Conservation (phyloP, 352 stramenopile species). For the Pythium phragmiticola region DNA sequence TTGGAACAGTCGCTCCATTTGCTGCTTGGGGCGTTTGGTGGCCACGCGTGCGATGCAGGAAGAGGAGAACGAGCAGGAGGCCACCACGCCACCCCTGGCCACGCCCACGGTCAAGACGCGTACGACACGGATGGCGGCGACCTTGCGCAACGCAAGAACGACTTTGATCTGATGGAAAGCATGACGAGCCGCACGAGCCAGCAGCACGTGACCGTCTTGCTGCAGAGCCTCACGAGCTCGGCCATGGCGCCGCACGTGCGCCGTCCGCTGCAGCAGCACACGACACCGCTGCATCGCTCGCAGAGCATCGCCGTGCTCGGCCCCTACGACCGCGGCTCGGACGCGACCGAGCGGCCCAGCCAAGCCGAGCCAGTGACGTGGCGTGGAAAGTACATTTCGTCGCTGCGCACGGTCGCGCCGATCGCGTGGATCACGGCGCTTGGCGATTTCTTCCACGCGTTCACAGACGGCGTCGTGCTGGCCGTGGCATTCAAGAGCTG, state of each 20-base stretch:
- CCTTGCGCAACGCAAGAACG: neutral
- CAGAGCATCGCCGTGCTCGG: conserved; percentile 10
- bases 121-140: conserved; percentile 4
- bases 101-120: neutral
- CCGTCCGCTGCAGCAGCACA: neutral
- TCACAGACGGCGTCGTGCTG: conserved; percentile 35
- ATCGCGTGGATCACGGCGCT: conserved; percentile 35
- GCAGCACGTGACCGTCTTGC: conserved; percentile 7
- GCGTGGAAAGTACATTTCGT: conserved; percentile 23
- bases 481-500: conserved; percentile 35
- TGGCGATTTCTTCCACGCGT: conserved; percentile 34
- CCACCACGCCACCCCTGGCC: no score
- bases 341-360: neutral
- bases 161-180: conserved; percentile 19
- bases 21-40: conserved; percentile 28
- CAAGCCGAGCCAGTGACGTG: conserved; percentile 1
- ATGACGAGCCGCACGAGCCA: conserved; percentile 12
- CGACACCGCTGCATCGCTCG: neutral
- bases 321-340: conserved; percentile 8
- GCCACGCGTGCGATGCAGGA: neutral
- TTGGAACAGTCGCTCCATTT: conserved; percentile 34
- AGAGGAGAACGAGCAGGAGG: neutral
- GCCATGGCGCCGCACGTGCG: neutral
- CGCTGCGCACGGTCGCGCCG: conserved; percentile 18
- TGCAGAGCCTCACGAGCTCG: conserved; percentile 13